Evolutionary conservation across 345 rosid species (phyloP).

Genomic region (Eucalyptus urophylla): DNA sequence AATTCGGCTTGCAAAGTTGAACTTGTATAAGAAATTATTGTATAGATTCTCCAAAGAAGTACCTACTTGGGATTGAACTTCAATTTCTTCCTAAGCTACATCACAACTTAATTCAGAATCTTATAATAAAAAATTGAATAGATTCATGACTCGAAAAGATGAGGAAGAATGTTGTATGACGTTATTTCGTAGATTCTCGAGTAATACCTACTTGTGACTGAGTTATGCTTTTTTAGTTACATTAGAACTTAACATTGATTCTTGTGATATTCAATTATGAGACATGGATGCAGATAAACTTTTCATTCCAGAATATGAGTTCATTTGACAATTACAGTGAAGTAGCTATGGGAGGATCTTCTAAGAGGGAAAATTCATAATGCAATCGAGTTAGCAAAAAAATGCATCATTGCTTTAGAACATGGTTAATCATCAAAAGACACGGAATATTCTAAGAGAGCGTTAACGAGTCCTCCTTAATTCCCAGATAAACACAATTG

Average conservation of each 20-base stretch:
- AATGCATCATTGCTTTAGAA: background rate
- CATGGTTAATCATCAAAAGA: background rate
- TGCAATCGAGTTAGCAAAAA: background rate
- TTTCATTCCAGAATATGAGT: background rate
- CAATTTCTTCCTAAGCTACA: background rate
- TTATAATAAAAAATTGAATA: background rate
- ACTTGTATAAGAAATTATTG: background rate
- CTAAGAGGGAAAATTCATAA: background rate
- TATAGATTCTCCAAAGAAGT: background rate
- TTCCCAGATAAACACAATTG: background rate
- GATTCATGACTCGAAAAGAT: background rate
- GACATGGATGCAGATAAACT: background rate
- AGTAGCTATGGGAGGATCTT: background rate
- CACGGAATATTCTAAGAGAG: background rate
- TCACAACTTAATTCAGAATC: background rate
- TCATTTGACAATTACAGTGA: background rate
- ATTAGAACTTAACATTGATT: background rate
- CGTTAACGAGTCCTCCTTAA: background rate
- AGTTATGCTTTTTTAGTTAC: background rate
- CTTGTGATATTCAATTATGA: background rate
- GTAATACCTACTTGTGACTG: background rate
- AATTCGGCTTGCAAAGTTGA: background rate
- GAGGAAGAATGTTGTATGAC: background rate
- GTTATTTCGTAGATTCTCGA: background rate
- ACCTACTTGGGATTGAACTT: background rate